phyloP scores from a whole-genome alignment of 225 moss, liverwort and hornwort genomes.

The Neckera pumila region DNA sequence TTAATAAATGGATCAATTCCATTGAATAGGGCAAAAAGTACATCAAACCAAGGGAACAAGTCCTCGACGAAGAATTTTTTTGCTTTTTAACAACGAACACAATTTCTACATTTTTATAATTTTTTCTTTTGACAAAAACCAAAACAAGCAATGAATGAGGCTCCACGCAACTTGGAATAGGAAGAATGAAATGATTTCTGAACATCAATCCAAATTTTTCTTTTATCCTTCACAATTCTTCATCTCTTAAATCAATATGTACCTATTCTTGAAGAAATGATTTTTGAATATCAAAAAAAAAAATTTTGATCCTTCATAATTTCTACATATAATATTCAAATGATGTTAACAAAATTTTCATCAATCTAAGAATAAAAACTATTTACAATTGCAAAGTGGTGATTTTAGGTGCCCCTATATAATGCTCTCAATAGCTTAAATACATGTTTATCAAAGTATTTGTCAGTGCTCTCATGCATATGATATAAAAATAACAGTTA shows the following conservation, averaged over 20 bases:
- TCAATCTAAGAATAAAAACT: neutral
- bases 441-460: neutral
- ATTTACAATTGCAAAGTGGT: neutral
- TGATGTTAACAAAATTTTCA: neutral
- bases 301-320: neutral
- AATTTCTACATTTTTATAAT: no score
- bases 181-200: no score
- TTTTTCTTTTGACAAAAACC: no score
- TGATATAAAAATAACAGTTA: neutral
- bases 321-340: neutral
- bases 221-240: no score
- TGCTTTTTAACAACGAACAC: no score
- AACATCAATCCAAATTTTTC: no score
- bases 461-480: rapidly evolving
- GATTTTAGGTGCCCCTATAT: neutral
- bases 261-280: neutral
- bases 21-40: no score
- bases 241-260: neutral
- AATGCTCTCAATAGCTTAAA: neutral
- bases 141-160: no score
- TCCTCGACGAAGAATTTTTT: no score
- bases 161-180: no score
- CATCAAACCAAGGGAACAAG: no score
- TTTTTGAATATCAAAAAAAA: neutral
- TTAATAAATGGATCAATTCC: no score